Evolutionary conservation across 306 rosid species (phyloP).

Genomic region (Cucurbita pepo): DNA sequence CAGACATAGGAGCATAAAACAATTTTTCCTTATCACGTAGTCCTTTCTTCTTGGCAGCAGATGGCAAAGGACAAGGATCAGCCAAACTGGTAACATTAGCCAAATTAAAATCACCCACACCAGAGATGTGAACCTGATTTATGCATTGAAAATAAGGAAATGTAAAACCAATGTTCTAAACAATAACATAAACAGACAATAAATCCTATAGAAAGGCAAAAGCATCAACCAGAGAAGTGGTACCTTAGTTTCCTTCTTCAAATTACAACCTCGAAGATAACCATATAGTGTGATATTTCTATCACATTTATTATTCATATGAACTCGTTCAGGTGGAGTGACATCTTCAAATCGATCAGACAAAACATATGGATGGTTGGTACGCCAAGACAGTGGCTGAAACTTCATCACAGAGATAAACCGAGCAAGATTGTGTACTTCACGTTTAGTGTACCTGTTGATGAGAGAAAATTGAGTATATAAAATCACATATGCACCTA

Average conservation of each 20-base stretch:
- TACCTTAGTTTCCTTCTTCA: constrained; percentile 82
- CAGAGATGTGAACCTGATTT: constrained; percentile 85
- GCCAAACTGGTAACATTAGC: constrained; percentile 44
- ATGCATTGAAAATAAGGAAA: constrained; percentile 12
- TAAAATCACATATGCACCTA: background rate
- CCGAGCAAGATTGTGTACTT: constrained; percentile 82
- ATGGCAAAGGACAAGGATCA: constrained; percentile 94
- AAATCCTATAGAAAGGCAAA: background rate
- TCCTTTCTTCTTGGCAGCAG: constrained; percentile 97
- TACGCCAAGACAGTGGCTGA: constrained; percentile 82
- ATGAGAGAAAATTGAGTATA: background rate
- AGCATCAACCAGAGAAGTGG: background rate
- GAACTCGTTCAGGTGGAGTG: constrained; percentile 73
- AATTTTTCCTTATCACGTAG: constrained; percentile 82
- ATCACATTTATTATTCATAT: constrained; percentile 53
- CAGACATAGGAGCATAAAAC: constrained; percentile 96
- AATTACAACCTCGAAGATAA: constrained; percentile 79
- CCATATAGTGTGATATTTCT: constrained; percentile 82
- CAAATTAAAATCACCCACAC: constrained; percentile 76
- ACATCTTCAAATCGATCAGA: constrained; percentile 92
- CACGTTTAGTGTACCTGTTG: constrained; percentile 73
- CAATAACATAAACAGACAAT: background rate
- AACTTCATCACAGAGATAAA: constrained; percentile 93
- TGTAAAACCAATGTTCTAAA: background rate
- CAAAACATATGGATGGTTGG: constrained; percentile 77